A percentile compares a stretch with the other conserved stretches of the same genome.
phyloP scores from a whole-genome alignment of 768 basidiomycete species.

The Lepiota venenata region DNA sequence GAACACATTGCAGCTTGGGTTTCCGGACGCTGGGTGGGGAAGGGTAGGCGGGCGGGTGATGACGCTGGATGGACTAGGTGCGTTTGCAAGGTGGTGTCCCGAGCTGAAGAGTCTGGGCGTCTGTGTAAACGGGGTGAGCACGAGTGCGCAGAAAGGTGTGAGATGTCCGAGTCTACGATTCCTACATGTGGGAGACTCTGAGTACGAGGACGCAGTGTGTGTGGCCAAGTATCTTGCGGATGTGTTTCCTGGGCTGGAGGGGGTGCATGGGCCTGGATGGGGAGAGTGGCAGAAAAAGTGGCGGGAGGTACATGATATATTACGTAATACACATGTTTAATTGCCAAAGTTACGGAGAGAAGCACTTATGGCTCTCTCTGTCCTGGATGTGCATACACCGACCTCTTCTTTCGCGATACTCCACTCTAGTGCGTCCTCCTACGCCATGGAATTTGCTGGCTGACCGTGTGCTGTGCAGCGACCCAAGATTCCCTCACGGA shows the following conservation, averaged over 20 bases:
- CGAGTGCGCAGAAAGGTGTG: not conserved
- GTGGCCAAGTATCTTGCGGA: not conserved
- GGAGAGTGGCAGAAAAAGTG: constrained; percentile 4
- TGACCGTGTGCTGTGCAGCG: constrained; percentile 37
- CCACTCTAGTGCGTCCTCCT: constrained; percentile 59
- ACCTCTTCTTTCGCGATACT: constrained; percentile 68
- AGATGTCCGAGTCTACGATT: not conserved
- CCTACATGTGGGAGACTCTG: constrained; percentile 1
- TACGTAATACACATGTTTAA: not conserved
- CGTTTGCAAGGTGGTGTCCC: not conserved
- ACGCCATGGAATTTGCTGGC: constrained; percentile 7
- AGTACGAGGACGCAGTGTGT: not conserved
- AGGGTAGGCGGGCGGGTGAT: not conserved
- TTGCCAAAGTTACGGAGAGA: too few species aligned
- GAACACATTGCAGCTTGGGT: not conserved
- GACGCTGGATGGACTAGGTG: not conserved
- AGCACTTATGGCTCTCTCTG: constrained; percentile 34
- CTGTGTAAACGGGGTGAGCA: not conserved
- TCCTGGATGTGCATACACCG: constrained; percentile 78
- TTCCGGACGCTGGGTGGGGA: not conserved
- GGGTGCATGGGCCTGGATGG: not conserved
- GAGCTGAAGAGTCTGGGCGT: not conserved
- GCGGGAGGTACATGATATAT: not conserved
- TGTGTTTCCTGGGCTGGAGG: not conserved
- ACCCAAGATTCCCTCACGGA: constrained; percentile 61